Base-by-base conservation (phyloP, 805 yeast genomes). In the Dipodascus albidus region DNA sequence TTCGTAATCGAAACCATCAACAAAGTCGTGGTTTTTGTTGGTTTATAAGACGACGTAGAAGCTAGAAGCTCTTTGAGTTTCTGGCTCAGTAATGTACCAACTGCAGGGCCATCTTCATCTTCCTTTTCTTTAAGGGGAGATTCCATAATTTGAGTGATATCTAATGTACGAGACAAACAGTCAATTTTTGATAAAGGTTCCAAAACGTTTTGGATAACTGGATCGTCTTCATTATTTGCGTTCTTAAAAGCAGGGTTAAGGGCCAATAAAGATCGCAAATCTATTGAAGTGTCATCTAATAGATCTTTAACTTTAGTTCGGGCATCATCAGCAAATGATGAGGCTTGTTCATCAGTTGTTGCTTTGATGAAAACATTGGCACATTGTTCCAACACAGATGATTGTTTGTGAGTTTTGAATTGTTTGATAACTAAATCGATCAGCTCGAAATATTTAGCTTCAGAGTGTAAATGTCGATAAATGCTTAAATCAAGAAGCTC, bases 391-490 rank as follows among this genome's bases (percentile, higher is more conserved):
- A 56, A 51, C 2, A 57, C 33, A 21, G 22, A 24, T 17, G 44
- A 47, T 15, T 47, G 47, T 9, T 48, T n/a, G 19, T 53, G 54
- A 19, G 54, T 54, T 19, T 22, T 23, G 22, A 55, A 58, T 31
- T 52, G 54, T 31, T 53, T 51, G 23, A 58, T 27, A 2, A 53
- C 50, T 15, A 17, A 17, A n/a, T 62, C 61, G 27, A 63, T 55
- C 15, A 70, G 62, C 8, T 59, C 61, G 27, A 58, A 58, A 27
- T 57, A 58, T 19, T 58, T 53, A 3, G 31, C 42, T 50, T 61
- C 62, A 33, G 55, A 56, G 2, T 61, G 57, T 20, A 60, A 52
- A 3, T 48, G 35, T 19, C 55, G 58, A 42, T 56, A 61, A 2
- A 56, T 48, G 17, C 57, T 57, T 15, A 57, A 49, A 41, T 62